Conservation (phyloP, 164 flowering plant genomes). For the Saururus chinensis region DNA sequence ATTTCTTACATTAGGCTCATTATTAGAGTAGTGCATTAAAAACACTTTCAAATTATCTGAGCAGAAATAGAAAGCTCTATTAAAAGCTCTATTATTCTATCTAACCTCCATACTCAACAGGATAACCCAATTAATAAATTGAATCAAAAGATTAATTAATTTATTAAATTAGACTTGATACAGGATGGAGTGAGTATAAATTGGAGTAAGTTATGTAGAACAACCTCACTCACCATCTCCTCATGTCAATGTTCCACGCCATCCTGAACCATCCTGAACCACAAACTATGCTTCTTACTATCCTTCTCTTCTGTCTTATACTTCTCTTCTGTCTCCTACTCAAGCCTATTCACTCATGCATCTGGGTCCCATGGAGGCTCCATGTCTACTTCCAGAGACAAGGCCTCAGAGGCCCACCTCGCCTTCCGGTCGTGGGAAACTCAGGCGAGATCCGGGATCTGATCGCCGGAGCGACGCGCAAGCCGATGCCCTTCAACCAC, state of each 20-base stretch:
- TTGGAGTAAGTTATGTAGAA: too few relatives aligned
- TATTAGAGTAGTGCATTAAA: too few relatives aligned
- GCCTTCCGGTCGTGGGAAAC: constrained; percentile 21
- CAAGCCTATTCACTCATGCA: background rate
- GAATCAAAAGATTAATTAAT: too few relatives aligned
- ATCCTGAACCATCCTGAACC: background rate
- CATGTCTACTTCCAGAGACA: constrained; percentile 5
- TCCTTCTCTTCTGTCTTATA: background rate
- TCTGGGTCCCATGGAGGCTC: constrained; percentile 10
- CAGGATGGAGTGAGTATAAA: too few relatives aligned
- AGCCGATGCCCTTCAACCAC: constrained; percentile 6
- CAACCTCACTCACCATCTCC: too few relatives aligned
- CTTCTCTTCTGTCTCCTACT: background rate
- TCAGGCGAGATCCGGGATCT: constrained; percentile 8
- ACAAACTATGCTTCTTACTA: constrained; percentile 2
- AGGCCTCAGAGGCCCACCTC: constrained; percentile 17
- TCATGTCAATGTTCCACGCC: background rate
- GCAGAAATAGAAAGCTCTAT: too few relatives aligned
- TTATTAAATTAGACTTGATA: too few relatives aligned
- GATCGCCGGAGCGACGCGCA: background rate
- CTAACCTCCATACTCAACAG: too few relatives aligned
- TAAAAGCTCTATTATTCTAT: too few relatives aligned
- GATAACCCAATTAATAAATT: too few relatives aligned
- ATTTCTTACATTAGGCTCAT: too few relatives aligned
- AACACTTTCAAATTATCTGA: too few relatives aligned